Base-by-base conservation (phyloP, 106 monocot species). In the Gastrodia elata region DNA sequence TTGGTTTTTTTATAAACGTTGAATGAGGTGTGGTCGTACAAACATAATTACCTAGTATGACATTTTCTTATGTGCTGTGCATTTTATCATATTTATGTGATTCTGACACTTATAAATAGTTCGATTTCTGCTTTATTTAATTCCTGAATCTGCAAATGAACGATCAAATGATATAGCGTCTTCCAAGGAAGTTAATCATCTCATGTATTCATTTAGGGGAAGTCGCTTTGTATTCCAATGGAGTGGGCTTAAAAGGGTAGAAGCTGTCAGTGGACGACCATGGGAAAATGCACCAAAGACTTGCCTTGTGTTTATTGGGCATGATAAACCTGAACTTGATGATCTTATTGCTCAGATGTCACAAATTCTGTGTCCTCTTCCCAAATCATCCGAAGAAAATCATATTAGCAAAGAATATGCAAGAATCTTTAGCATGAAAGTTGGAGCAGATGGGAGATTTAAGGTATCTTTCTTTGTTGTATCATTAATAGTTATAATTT, bases 211-310 rank as follows among this genome's bases (percentile, higher is more conserved):
- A 30, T 15, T 78, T 70, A 85, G 85, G 76, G 72, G 64, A 79
- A 75, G 68, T 24, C 85, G 78, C 24, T 85, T 76, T 85, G 68
- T 82, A 67, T 82, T 85, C 38, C 85, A 85, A 75, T 85, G 85
- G 85, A 85, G 85, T 82, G 85, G 85, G 33, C 44, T 81, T 73
- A 85, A 85, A 76, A 85, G 82, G 68, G 78, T 85, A 68, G 85
- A 85, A 73, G 81, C 78, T 73, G 26, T 85, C 68, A 76, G 85
- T 67, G 81, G 78, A 73, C 64, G 70, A 39, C 78, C 75, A 26
- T 85, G 85, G 85, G 82, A 85, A 46, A 68, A 61, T 72, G 64
- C 78, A 67, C 85, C 78, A 69, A 82, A 79, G 75, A 68, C 85
- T 16, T 79, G 78, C 72, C 75, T 85, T 73, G 85, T 85, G 46